Percentiles rank a stretch among this genome's conserved stretches.
Conservation (phyloP, 2,329 filamentous ascomycete species). For the Fusarium coicis region DNA sequence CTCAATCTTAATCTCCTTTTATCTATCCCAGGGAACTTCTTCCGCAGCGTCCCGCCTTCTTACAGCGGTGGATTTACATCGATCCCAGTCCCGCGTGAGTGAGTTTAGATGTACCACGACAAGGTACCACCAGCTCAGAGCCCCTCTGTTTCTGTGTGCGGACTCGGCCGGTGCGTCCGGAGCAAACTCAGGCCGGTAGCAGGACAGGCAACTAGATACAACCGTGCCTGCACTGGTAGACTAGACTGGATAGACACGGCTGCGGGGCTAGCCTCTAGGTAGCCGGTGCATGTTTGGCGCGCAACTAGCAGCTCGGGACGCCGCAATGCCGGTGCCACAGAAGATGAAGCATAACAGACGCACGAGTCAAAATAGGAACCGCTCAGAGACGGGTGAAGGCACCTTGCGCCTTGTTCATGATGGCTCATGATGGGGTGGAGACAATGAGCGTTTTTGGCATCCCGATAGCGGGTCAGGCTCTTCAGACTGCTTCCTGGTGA, state of each 20-base stretch:
- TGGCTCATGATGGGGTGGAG: constrained; percentile 12
- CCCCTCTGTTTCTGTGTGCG: constrained; percentile 13
- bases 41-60: constrained; percentile 14
- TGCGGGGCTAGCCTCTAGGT: constrained; percentile 32
- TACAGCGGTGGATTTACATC: not conserved
- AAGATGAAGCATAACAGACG: constrained; percentile 40
- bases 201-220: constrained; percentile 22
- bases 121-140: constrained; percentile 1
- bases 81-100: constrained; percentile 2
- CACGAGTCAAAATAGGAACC: constrained; percentile 34
- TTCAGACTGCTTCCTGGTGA: constrained; percentile 36
- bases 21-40: constrained; percentile 8
- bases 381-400: constrained; percentile 2
- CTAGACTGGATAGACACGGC: constrained; percentile 7
- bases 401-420: constrained; percentile 6
- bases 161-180: constrained; percentile 39
- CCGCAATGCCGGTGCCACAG: constrained; percentile 41
- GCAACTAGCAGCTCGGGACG: constrained; percentile 39
- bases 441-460: constrained; percentile 39
- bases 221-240: constrained; percentile 10
- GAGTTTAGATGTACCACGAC: not conserved
- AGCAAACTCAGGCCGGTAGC: constrained; percentile 29
- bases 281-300: constrained; percentile 35
- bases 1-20: constrained; percentile 4
- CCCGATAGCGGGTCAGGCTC: constrained; percentile 37